These are phyloP conservation scores for Russula compacta DNA, from an alignment of 768 basidiomycete species.

Conservation along the genomic window DNA sequence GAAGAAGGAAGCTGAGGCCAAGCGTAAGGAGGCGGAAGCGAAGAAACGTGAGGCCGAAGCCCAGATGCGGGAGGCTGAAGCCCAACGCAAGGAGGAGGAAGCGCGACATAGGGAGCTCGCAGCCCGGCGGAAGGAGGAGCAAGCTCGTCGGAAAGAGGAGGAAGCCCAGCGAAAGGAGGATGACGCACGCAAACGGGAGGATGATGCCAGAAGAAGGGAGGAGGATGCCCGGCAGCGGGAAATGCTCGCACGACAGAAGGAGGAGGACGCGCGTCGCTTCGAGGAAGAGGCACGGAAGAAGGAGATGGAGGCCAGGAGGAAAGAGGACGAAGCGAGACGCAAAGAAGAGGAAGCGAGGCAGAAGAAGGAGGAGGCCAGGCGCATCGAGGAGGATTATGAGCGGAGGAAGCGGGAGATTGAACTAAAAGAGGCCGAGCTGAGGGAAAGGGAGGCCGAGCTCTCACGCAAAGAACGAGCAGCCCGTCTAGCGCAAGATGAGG, in stretches of 20 bases:
- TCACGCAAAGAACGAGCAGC: conserved; percentile 7
- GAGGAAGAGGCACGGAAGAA: conserved; percentile 26
- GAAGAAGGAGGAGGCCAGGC: conserved; percentile 24
- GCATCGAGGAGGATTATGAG: conserved; percentile 27
- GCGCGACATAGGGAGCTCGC: conserved; percentile 28
- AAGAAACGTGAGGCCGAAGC: conserved; percentile 29
- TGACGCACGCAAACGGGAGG: conserved; percentile 29
- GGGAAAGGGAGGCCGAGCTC: conserved; percentile 14
- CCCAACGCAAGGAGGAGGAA: conserved; percentile 25
- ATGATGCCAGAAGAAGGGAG: conserved; percentile 27
- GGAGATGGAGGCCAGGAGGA: not conserved
- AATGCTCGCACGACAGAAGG: conserved; percentile 24
- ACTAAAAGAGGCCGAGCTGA: conserved; percentile 12
- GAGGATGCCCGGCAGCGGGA: conserved; percentile 25
- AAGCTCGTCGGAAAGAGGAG: conserved; percentile 24
- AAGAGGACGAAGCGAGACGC: conserved; percentile 17
- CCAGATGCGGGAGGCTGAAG: conserved; percentile 29
- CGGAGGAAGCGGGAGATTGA: conserved; percentile 16
- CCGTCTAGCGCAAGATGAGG: conserved; percentile 1
- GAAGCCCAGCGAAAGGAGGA: conserved; percentile 27
- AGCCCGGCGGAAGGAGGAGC: conserved; percentile 27
- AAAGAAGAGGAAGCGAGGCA: conserved; percentile 25
- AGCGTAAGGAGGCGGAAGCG: conserved; percentile 24
- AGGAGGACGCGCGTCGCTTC: conserved; percentile 24
- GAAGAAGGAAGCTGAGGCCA: conserved; percentile 18